Conservation (phyloP, 169 alveolate species). For the Theileria sp. region DNA sequence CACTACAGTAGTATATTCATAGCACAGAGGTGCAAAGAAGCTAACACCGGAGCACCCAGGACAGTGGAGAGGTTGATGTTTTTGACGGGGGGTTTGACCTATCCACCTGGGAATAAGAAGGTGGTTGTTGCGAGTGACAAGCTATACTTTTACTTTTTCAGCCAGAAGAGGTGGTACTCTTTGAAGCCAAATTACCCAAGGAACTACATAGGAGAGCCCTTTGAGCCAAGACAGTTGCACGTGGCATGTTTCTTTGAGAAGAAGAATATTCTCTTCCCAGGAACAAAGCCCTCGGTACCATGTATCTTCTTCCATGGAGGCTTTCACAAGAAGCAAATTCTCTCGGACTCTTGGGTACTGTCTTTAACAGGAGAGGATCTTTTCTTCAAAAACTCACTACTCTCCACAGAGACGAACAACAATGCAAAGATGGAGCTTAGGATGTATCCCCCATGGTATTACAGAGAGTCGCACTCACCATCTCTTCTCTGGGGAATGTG, state of each 20-base stretch:
- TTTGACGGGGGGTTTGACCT: constrained; percentile 77
- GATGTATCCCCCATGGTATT: constrained; percentile 74
- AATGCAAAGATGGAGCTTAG: constrained; percentile 33
- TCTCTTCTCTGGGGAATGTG: constrained; percentile 76
- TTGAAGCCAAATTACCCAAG: constrained; percentile 72
- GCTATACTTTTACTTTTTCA: constrained; percentile 74
- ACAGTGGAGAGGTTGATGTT: constrained; percentile 78
- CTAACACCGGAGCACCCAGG: constrained; percentile 76
- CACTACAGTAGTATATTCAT: constrained; percentile 82
- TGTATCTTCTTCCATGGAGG: constrained; percentile 82
- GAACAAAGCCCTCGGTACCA: constrained; percentile 76
- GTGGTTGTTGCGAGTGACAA: constrained; percentile 76
- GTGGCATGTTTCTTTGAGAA: constrained; percentile 80
- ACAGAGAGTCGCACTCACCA: constrained; percentile 79
- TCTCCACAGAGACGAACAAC: constrained; percentile 57
- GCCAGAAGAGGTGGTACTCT: constrained; percentile 77
- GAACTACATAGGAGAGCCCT: constrained; percentile 71
- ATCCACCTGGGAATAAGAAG: constrained; percentile 54
- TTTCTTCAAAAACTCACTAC: constrained; percentile 57
- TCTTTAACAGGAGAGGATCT: constrained; percentile 80
- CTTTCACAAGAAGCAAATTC: constrained; percentile 71
- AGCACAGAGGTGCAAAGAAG: constrained; percentile 83
- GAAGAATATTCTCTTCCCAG: constrained; percentile 71
- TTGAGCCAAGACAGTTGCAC: constrained; percentile 76
- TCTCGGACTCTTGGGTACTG: constrained; percentile 79